A percentile compares a stretch with the other conserved stretches of the same genome.
Conservation (phyloP, 2,329 filamentous ascomycete species). For the Epichloe scottii region DNA sequence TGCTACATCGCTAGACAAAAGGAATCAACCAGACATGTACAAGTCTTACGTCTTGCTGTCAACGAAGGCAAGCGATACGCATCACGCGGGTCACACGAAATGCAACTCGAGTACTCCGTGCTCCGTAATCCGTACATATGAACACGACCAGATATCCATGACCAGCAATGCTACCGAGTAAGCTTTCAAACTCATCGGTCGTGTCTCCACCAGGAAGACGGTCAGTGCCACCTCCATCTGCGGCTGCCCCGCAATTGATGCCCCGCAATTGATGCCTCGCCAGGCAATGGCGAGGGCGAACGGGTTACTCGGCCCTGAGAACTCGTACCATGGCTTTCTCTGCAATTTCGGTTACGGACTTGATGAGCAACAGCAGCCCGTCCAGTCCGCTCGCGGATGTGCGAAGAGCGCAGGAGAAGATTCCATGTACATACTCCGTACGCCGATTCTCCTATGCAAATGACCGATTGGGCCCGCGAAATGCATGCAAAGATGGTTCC, state of each 20-base stretch:
- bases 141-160: too few species aligned
- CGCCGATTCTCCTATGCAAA: not conserved
- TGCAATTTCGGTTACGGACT: constrained; percentile 2
- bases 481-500: too few species aligned
- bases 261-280: constrained; percentile 2
- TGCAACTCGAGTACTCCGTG: too few species aligned
- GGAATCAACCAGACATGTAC: constrained; percentile 1
- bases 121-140: too few species aligned
- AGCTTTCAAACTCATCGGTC: not conserved
- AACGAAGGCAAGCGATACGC: too few species aligned
- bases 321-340: not conserved
- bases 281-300: constrained; percentile 3
- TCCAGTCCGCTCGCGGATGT: too few species aligned
- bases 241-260: constrained; percentile 1
- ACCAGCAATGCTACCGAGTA: too few species aligned
- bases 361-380: too few species aligned
- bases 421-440: not conserved
- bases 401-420: not conserved
- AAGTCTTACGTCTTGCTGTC: too few species aligned
- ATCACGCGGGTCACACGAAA: too few species aligned
- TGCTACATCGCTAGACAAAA: constrained; percentile 1
- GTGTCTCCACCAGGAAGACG: not conserved
- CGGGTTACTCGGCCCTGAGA: not conserved
- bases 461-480: too few species aligned
- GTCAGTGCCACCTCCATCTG: constrained; percentile 4